Evolutionary conservation across 2,329 filamentous ascomycete genomes (phyloP), one percentile per base, ranked within the genome.

Genomic region (Phialophora verrucosa): DNA sequence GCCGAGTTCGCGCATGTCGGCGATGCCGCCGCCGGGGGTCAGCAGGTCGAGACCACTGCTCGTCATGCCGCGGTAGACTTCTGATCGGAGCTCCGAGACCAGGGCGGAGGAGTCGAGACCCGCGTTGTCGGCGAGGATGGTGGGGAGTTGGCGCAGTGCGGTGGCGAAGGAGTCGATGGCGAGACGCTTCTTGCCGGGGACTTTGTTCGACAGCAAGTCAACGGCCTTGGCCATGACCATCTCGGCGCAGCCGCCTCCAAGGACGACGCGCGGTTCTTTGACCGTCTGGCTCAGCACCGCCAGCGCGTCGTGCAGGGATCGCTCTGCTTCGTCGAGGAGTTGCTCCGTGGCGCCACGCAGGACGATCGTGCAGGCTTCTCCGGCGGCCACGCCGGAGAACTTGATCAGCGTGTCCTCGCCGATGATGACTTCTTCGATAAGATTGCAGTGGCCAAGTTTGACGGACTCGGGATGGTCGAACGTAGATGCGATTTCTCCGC

Each of bases 161-260:
- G 90, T 85, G 27, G 94, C 91, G 77, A 98, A 99, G 4, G 92
- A 88, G 70, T 93, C 90, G 23, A 98, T 94, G 2, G 95, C 95
- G 75, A 97, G 85, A 73, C 96, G 93, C 80, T 95, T 94, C 88
- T 99, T 99, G 78, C 95, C 95, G 73, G 95, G 93, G 7, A 97
- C 91, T 74, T 96, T 94, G 69, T 96, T 93, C 25, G 93, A 93
- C 4, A 92, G 92, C 68, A 91, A 91, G 77, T 97, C 94, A 25
- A 99, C 95, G 7, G 95, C 95, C 85, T 97, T 97, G 71, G 94
- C 92, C 95, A 99, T 99, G 73, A 96, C 83, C 94, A 98, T 98
- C 86, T 99, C 95, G 4, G 94, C 93, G 76, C 93, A 98, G 31
- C 95, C 95, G 76, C 95, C 95, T 61, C 95, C 95, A 2, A 99